These are phyloP conservation scores for Lepiota subincarnata DNA, from an alignment of 768 basidiomycete genomes.

Conservation along the genomic window DNA sequence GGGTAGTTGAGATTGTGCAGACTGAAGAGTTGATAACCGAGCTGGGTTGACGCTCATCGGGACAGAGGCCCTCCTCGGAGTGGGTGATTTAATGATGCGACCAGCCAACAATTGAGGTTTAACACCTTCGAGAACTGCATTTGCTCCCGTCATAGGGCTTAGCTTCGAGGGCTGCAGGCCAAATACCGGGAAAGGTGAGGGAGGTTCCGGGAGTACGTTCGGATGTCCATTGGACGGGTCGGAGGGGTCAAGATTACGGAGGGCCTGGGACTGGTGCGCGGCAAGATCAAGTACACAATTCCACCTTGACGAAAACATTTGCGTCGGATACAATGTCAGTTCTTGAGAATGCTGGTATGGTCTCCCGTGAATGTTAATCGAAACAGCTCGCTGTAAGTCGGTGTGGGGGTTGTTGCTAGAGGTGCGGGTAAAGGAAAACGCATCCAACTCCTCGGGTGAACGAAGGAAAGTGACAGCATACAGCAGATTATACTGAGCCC, in stretches of 20 bases:
- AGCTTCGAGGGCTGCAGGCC: slow-evolving; percentile 17
- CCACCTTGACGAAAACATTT: slow-evolving; percentile 81
- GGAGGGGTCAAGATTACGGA: slow-evolving; percentile 27
- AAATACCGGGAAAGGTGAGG: slow-evolving; percentile 70
- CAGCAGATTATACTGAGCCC: slow-evolving; percentile 84
- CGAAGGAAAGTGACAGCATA: slow-evolving; percentile 84
- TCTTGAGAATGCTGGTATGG: slow-evolving; percentile 44
- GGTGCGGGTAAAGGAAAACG: slow-evolving; percentile 30
- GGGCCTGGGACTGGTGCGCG: slow-evolving; percentile 28
- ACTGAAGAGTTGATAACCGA: slow-evolving; percentile 1
- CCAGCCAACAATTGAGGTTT: slow-evolving; percentile 5
- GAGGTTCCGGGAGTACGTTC: slow-evolving; percentile 64
- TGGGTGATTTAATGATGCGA: not conserved
- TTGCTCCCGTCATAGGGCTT: not conserved
- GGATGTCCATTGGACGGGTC: slow-evolving; percentile 29
- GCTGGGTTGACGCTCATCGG: slow-evolving; percentile 18
- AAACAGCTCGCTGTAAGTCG: slow-evolving; percentile 71
- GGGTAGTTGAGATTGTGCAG: slow-evolving; percentile 26
- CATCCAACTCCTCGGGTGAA: slow-evolving; percentile 54
- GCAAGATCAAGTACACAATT: slow-evolving; percentile 84
- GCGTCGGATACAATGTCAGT: slow-evolving; percentile 53
- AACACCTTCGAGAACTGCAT: slow-evolving; percentile 12
- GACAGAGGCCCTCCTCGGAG: slow-evolving; percentile 10
- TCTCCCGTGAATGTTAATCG: slow-evolving; percentile 74
- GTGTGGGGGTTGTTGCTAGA: slow-evolving; percentile 21